A percentile compares a stretch with the other conserved stretches of the same genome.
Evolutionary conservation across 2,329 filamentous ascomycete species (phyloP).

Genomic region (Alternaria hordeiaustralica): DNA sequence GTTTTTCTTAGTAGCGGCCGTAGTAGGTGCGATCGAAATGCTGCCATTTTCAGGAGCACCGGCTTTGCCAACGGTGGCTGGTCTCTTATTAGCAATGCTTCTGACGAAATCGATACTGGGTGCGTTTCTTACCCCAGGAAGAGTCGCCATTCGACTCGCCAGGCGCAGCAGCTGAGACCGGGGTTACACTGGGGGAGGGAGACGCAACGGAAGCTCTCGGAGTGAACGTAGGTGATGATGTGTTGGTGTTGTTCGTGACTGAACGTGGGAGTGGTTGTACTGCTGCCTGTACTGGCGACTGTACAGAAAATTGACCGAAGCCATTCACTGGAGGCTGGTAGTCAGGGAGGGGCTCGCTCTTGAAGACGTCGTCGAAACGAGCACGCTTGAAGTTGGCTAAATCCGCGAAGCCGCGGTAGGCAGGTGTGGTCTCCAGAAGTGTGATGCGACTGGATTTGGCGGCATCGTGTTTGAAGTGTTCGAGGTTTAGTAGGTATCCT

Average conservation of each 20-base stretch:
- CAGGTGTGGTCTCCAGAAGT: constrained; percentile 54
- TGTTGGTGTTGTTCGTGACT: constrained; percentile 20
- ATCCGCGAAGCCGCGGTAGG: constrained; percentile 50
- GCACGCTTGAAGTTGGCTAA: constrained; percentile 50
- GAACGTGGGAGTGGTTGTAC: constrained; percentile 21
- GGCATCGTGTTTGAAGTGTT: constrained; percentile 53
- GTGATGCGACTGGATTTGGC: constrained; percentile 50
- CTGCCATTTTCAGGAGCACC: constrained; percentile 36
- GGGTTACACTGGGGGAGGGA: constrained; percentile 28
- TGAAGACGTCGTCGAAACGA: constrained; percentile 53
- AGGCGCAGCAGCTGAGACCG: constrained; percentile 19
- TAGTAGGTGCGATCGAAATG: constrained; percentile 47
- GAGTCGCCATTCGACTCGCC: constrained; percentile 24
- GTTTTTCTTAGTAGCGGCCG: constrained; percentile 21
- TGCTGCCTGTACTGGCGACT: constrained; percentile 15
- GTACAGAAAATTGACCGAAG: neutral
- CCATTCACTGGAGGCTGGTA: constrained; percentile 14
- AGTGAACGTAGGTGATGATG: constrained; percentile 16
- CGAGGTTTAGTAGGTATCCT: constrained; percentile 55
- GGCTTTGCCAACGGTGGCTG: constrained; percentile 54
- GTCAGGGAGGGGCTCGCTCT: constrained; percentile 49
- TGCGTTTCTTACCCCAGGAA: constrained; percentile 23
- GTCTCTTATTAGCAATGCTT: constrained; percentile 21
- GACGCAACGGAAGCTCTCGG: constrained; percentile 18
- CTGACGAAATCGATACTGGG: neutral